Base-by-base conservation (phyloP, 192 early-diverging fungal species). In the Spizellomyces punctatus region DNA sequence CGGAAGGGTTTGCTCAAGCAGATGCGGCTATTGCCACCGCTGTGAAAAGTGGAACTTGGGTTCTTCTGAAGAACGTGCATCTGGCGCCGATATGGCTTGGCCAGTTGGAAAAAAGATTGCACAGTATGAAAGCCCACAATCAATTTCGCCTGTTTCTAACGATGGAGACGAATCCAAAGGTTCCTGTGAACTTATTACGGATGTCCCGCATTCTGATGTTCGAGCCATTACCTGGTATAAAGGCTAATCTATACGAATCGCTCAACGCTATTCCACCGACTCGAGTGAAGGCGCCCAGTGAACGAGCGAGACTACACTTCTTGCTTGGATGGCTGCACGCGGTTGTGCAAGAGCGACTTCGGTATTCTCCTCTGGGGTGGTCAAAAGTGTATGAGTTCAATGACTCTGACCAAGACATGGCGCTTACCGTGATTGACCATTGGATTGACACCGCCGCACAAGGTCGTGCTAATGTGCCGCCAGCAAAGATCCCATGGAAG, bases 1-100 rank as follows among this genome's bases (percentile, higher is more conserved):
- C 90, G 45, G 98, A 99, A 89, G 96, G 96, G 61, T 90, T 93
- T 57, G 81, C 79, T 16, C 81, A 94, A 46, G 97, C 97, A 6
- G 96, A 98, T 62, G 82, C 85, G 75, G 98, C 95, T 0, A 96
- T 99, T 66, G 85, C 91, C 1, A 66, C 78, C 0, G 95, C 96
- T 0, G 85, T 84, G 47, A 92, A 92, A 78, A 87, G 79, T 47
- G 98, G 98, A 59, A 82, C 84, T 56, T 99, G 96, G 96, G 96
- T 99, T 6, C 82, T 99, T 64, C 84, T 99, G 63, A 96, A 98
- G 82, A 99, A 99, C 77, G 98, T 98, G n/a, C 98, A 99, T 71
- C 80, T 99, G 60, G 94, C 97, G 36, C 86, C 94, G 1, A 77
- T 86, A 5, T 99, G 98, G 98, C 86, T 99, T 6, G 86, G 89